phyloP scores from a whole-genome alignment of 2,329 filamentous ascomycete species.

The Xylariaceae sp. region DNA sequence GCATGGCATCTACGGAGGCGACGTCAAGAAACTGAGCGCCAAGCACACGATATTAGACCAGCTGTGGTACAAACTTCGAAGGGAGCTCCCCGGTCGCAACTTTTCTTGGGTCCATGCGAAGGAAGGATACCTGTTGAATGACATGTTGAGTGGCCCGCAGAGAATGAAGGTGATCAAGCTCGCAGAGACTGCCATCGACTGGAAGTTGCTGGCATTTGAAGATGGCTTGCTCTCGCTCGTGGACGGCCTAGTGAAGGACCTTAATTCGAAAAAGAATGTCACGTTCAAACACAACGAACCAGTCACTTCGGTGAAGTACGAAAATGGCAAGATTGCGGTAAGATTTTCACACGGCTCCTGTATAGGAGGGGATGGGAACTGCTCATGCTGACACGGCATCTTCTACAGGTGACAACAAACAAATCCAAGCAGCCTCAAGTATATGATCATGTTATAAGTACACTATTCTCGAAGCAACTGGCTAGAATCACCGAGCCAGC shows the following conservation, averaged over 20 bases:
- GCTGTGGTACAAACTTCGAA: slow-evolving; percentile 39
- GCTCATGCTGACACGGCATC: not conserved
- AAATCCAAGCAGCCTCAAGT: slow-evolving; percentile 17
- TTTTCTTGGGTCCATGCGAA: slow-evolving; percentile 17
- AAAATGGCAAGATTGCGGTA: slow-evolving; percentile 41
- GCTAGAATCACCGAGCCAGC: slow-evolving; percentile 33
- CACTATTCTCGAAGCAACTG: slow-evolving; percentile 49
- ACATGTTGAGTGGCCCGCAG: slow-evolving; percentile 26
- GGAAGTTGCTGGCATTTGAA: slow-evolving; percentile 44
- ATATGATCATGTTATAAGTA: slow-evolving; percentile 60
- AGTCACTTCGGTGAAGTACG: slow-evolving; percentile 43
- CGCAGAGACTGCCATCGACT: slow-evolving; percentile 24
- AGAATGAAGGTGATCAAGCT: slow-evolving; percentile 26
- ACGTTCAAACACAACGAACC: slow-evolving; percentile 46
- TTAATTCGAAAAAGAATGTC: slow-evolving; percentile 54
- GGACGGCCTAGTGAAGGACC: slow-evolving; percentile 45
- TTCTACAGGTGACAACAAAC: slow-evolving; percentile 32
- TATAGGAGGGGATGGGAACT: not conserved
- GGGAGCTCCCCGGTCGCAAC: not conserved
- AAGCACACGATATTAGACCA: slow-evolving; percentile 55
- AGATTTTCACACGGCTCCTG: slow-evolving; percentile 10
- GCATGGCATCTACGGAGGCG: slow-evolving; percentile 90
- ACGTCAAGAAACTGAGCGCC: slow-evolving; percentile 74
- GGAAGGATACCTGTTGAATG: slow-evolving; percentile 20
- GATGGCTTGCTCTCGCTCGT: slow-evolving; percentile 60